Evolutionary conservation across 352 stramenopile species (phyloP), one percentile per base, ranked within the genome.

Genomic region (Thraustochytrium sp.): DNA sequence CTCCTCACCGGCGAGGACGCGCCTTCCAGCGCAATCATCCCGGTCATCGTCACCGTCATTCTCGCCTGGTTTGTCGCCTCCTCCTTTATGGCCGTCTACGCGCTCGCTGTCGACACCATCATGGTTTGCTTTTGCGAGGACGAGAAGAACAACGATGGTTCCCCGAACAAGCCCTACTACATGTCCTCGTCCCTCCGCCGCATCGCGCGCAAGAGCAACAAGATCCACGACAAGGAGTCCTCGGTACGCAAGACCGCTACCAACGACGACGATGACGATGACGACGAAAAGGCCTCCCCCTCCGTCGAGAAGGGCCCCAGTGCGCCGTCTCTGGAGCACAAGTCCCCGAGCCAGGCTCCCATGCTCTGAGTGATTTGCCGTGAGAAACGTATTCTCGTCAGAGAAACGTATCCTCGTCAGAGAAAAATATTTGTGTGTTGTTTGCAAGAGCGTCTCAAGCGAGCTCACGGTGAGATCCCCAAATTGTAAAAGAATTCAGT

Each of bases 111-210:
- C 68, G 90, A 94, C 65, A 94, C 91, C 13, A 94, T 94, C 54
- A 55, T 94, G 63, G 64, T 94, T 18, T 94, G 89, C 76, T 94
- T 93, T 85, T 94, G 90, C 80, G 89, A 93, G 76, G 91, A 94
- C 76, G 87, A 88, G 48, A 86, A 93, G 73, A 56, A 89, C 23
- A 95, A 95, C 85, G 91, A 92, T 29, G 87, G 87, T 0, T 89
- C 85, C 3, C 90, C 89, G 0, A 85, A 92, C 37, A 84, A 65
- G 36, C 76, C 76, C 62, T 94, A 89, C 85, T 93, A 92, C 73
- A 94, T 93, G 91, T 92, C 88, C 54, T 89, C 93, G 36, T 86
- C 89, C n/a, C 86, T 94, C 2, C 86, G 86, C 37, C 87, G 90
- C 48, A 93, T 94, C 48, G 89, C 94, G 13, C 88, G 89, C 26